phyloP scores from a whole-genome alignment of 345 rosid genomes.

The Sisymbrium irio region DNA sequence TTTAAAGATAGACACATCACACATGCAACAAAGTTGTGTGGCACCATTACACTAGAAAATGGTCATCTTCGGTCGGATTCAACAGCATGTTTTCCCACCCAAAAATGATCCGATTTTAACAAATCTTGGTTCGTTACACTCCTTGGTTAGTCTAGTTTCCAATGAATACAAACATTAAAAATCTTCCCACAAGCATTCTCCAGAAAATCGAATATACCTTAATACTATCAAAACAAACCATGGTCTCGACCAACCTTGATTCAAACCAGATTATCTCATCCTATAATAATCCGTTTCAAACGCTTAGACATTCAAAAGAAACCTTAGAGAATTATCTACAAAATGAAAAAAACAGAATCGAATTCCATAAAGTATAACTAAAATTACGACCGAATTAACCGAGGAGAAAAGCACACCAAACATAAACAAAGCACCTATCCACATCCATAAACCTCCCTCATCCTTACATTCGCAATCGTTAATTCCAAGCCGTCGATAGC shows the following conservation, averaged over 20 bases:
- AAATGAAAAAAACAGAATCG: conserved; percentile 10
- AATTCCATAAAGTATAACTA: conserved; percentile 16
- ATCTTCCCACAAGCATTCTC: not conserved
- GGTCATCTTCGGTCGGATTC: conserved; percentile 35
- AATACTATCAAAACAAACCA: conserved; percentile 55
- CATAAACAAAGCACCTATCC: conserved; percentile 32
- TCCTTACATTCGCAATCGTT: conserved; percentile 11
- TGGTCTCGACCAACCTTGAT: conserved; percentile 51
- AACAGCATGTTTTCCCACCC: not conserved
- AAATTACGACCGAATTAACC: conserved; percentile 38
- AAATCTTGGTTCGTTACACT: conserved; percentile 5
- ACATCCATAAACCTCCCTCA: conserved; percentile 19
- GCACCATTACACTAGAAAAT: conserved; percentile 24
- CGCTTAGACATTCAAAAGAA: conserved; percentile 30
- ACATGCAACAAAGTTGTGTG: conserved; percentile 32
- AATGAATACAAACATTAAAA: not conserved
- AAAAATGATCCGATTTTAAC: not conserved
- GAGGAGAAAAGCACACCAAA: conserved; percentile 73
- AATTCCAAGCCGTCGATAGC: conserved; percentile 46
- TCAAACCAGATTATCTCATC: conserved; percentile 38
- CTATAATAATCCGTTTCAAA: not conserved
- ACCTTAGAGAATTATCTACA: conserved; percentile 48
- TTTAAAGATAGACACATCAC: conserved; percentile 24
- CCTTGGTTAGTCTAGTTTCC: conserved; percentile 35
- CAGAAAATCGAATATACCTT: conserved; percentile 14